Percentiles rank a stretch among this genome's conserved stretches.
Evolutionary conservation across 257 asterid species (phyloP).

Genomic region (Fraxinus excelsior): DNA sequence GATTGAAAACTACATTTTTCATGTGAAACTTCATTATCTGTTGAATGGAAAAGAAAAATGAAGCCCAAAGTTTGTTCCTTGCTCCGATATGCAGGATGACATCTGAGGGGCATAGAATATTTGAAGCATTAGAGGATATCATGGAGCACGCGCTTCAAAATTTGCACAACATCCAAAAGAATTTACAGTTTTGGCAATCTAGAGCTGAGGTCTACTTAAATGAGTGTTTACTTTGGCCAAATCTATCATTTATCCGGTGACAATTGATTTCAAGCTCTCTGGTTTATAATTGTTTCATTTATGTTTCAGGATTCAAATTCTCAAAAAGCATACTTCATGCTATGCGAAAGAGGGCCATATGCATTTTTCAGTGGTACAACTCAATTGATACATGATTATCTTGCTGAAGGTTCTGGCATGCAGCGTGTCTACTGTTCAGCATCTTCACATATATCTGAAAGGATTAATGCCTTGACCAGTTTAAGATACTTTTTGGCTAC

Average conservation of each 20-base stretch:
- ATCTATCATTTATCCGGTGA: conserved; percentile 11
- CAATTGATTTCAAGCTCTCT: conserved; percentile 3
- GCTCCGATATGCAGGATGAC: conserved; percentile 52
- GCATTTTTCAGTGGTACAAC: conserved; percentile 80
- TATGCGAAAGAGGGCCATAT: conserved; percentile 85
- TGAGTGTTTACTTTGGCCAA: conserved; percentile 22
- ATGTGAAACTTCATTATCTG: not conserved
- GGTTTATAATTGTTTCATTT: not conserved
- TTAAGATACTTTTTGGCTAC: conserved; percentile 76
- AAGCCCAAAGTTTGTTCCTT: conserved; percentile 16
- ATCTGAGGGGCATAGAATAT: conserved; percentile 50
- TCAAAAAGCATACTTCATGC: conserved; percentile 83
- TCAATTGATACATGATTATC: conserved; percentile 60
- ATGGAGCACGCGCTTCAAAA: conserved; percentile 64
- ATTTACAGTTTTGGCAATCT: conserved; percentile 80
- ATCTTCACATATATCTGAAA: conserved; percentile 79
- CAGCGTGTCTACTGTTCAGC: conserved; percentile 64
- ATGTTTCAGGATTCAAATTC: conserved; percentile 70
- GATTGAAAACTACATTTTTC: not conserved
- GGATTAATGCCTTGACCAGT: conserved; percentile 68
- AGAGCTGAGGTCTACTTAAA: conserved; percentile 73
- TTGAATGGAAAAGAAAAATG: not conserved
- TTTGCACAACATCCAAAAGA: conserved; percentile 79
- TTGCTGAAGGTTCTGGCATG: conserved; percentile 68
- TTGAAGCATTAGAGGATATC: conserved; percentile 73